A percentile compares a stretch with the other conserved stretches of the same genome.
Conservation (phyloP, 140 eudicot genomes). For the Ambrosia hybrid region DNA sequence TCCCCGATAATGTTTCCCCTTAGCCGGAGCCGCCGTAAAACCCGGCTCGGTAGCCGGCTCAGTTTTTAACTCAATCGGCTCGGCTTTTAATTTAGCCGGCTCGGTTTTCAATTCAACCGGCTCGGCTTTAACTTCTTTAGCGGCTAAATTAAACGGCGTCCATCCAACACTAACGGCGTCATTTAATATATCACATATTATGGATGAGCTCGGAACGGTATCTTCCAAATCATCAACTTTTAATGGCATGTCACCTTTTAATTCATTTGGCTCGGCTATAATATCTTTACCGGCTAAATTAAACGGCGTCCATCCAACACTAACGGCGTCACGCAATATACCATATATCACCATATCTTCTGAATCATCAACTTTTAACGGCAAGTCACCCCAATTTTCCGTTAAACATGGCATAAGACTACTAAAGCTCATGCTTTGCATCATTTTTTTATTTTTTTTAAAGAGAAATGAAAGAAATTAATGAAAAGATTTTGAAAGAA, state of each 20-base stretch:
- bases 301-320: constrained; percentile 79
- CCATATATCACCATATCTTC: constrained; percentile 83
- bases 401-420: constrained; percentile 62
- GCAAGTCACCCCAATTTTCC: constrained; percentile 85
- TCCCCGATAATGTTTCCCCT: constrained; percentile 69
- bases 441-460: too few species aligned
- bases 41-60: constrained; percentile 35
- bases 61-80: too few species aligned
- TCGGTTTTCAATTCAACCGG: constrained; percentile 9
- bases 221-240: constrained; percentile 79
- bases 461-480: constrained; percentile 3
- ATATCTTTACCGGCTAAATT: constrained; percentile 32
- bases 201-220: constrained; percentile 28
- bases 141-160: constrained; percentile 17
- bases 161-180: constrained; percentile 69
- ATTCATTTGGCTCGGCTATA: not conserved
- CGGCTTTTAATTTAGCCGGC: too few species aligned
- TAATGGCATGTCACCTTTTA: constrained; percentile 63
- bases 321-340: constrained; percentile 71
- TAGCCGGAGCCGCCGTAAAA: constrained; percentile 12
- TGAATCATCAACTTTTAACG: constrained; percentile 71
- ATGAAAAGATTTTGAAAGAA: constrained; percentile 16
- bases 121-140: constrained; percentile 43
- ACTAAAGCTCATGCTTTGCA: constrained; percentile 54
- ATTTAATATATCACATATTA: constrained; percentile 54